Conservation (phyloP, 805 yeast genomes). For the Cyberlindnera euphorbiiphila region DNA sequence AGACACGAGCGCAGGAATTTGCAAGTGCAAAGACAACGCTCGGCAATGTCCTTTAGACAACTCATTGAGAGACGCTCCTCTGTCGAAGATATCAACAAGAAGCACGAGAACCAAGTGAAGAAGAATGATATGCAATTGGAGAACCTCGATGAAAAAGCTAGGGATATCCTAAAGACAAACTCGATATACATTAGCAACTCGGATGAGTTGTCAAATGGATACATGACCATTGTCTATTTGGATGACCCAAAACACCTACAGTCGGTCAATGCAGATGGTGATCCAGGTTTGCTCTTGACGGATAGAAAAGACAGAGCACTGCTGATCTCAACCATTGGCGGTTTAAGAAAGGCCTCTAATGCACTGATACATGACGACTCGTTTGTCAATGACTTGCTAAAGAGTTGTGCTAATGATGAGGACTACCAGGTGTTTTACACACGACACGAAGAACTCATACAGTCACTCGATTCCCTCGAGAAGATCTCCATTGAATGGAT, state of each 20-base stretch:
- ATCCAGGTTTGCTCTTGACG: conserved; percentile 35
- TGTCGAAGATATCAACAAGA: conserved; percentile 2
- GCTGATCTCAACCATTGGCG: conserved; percentile 40
- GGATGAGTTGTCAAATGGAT: conserved; percentile 16
- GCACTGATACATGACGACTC: conserved; percentile 19
- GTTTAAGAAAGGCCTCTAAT: conserved; percentile 37
- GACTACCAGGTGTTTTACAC: conserved; percentile 14
- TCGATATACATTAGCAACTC: conserved; percentile 24
- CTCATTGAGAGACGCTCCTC: conserved; percentile 12
- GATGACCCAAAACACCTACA: conserved; percentile 36
- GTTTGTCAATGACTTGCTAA: conserved; percentile 16
- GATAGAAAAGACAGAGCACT: conserved; percentile 25
- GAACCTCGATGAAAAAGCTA: conserved; percentile 2
- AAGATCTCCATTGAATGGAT: conserved; percentile 29
- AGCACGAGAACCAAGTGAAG: conserved; percentile 1
- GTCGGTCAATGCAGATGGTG: conserved; percentile 32
- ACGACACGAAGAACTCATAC: conserved; percentile 10
- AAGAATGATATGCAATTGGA: conserved; percentile 1
- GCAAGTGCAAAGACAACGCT: conserved; percentile 19
- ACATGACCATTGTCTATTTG: conserved; percentile 18
- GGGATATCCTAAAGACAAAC: conserved; percentile 17
- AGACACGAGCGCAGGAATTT: conserved; percentile 19
- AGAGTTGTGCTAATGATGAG: conserved; percentile 11
- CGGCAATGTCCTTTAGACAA: conserved; percentile 25
- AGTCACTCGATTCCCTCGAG: conserved; percentile 22